These are phyloP conservation scores for Neocucurbitaria cava DNA, from an alignment of 2,329 filamentous ascomycete genomes.

Conservation along the genomic window DNA sequence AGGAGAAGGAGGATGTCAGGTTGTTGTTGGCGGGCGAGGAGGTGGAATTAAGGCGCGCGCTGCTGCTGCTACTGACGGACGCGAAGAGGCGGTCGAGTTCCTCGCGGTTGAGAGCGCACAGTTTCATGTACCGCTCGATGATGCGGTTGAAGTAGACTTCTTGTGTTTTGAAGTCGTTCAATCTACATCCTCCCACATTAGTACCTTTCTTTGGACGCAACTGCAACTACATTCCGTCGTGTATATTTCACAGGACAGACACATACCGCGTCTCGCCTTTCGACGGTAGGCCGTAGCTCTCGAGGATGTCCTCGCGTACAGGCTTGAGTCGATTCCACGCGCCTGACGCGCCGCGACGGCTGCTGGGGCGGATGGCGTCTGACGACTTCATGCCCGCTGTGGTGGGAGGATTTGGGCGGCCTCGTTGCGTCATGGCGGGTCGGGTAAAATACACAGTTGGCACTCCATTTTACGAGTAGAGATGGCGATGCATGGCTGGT, in stretches of 20 bases:
- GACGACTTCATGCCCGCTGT: slow-evolving; percentile 35
- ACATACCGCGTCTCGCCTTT: slow-evolving; percentile 87
- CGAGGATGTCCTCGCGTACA: slow-evolving; percentile 76
- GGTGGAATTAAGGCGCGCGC: too few species aligned
- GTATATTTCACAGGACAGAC: not conserved
- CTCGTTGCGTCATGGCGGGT: slow-evolving; percentile 1
- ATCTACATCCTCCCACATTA: slow-evolving; percentile 39
- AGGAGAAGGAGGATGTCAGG: slow-evolving; percentile 20
- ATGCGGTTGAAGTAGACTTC: slow-evolving; percentile 88
- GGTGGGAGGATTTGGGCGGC: not conserved
- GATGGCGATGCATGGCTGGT: slow-evolving; percentile 11
- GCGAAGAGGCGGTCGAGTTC: slow-evolving; percentile 79
- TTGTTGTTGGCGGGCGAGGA: slow-evolving; percentile 10
- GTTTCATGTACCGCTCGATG: slow-evolving; percentile 85
- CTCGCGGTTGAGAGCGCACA: slow-evolving; percentile 78
- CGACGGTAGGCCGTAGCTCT: slow-evolving; percentile 83
- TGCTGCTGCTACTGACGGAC: slow-evolving; percentile 63
- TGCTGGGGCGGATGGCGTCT: slow-evolving; percentile 43
- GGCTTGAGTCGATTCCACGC: slow-evolving; percentile 67
- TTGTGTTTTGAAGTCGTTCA: slow-evolving; percentile 74
- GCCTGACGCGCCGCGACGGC: slow-evolving; percentile 47
- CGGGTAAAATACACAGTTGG: not conserved
- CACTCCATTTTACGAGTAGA: slow-evolving; percentile 15
- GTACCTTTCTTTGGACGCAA: too few species aligned
- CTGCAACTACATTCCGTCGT: too few species aligned